Percentiles rank a stretch among this genome's conserved stretches.
phyloP scores from a whole-genome alignment of 208 protist genomes.

The Trypanosoma lewisi region DNA sequence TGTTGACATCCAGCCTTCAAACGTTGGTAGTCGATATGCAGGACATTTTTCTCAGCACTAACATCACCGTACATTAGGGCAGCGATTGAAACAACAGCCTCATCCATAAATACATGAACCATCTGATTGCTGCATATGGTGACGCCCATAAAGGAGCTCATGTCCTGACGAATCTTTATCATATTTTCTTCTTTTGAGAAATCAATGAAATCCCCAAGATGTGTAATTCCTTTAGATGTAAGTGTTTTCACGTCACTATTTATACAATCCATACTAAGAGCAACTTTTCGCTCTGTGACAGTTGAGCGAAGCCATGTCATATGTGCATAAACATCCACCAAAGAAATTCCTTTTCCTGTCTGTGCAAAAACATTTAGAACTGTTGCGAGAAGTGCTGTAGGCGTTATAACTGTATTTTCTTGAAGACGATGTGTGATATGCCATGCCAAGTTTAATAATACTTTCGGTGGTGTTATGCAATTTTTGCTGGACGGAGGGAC shows the following conservation, averaged over 20 bases:
- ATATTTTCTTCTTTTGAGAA: conserved; percentile 14
- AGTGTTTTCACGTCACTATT: conserved; percentile 29
- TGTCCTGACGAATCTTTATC: conserved; percentile 34
- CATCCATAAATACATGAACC: conserved; percentile 84
- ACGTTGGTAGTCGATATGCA: conserved; percentile 31
- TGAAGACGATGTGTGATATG: conserved; percentile 62
- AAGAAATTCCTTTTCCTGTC: conserved; percentile 1
- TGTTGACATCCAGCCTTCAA: conserved; percentile 46
- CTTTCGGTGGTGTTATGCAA: conserved; percentile 25
- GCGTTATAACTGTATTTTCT: conserved; percentile 73
- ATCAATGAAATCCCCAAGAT: conserved; percentile 47
- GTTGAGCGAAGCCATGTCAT: conserved; percentile 57
- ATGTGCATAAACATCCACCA: conserved; percentile 14
- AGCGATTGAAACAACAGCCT: conserved; percentile 64
- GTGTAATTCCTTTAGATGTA: conserved; percentile 26
- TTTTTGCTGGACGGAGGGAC: not conserved
- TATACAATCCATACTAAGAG: conserved; percentile 43
- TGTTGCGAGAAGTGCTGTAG: conserved; percentile 69
- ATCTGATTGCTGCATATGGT: conserved; percentile 87
- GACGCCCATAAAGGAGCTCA: conserved; percentile 46
- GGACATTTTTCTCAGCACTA: conserved; percentile 1
- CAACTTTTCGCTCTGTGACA: conserved; percentile 37
- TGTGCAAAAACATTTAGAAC: conserved; percentile 50
- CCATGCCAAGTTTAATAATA: conserved; percentile 62
- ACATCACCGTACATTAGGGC: conserved; percentile 38